phyloP scores from a whole-genome alignment of 2,329 filamentous ascomycete species.

The Pseudogymnoascus pannorum region DNA sequence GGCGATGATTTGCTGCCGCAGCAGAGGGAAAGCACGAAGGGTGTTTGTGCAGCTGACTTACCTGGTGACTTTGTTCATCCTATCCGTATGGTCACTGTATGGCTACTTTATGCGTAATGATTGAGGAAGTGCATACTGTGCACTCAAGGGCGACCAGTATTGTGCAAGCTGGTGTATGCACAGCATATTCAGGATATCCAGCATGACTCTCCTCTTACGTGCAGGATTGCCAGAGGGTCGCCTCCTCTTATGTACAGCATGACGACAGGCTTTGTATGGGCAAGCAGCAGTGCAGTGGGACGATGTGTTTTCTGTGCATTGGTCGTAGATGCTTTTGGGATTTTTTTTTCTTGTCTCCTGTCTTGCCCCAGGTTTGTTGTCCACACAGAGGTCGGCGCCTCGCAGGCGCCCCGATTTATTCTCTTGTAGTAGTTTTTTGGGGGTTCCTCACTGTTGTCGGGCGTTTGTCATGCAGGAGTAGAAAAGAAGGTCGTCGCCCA shows the following conservation, averaged over 20 bases:
- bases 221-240: neutral
- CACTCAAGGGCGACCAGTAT: neutral
- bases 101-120: too few relatives aligned
- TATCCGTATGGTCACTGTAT: neutral
- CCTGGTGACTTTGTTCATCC: neutral
- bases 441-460: neutral
- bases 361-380: neutral
- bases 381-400: neutral
- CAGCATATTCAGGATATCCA: neutral
- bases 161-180: neutral
- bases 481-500: neutral
- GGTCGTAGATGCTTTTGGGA: neutral
- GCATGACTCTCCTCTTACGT: neutral
- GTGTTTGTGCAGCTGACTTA: neutral
- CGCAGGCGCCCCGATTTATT: neutral
- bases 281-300: neutral
- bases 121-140: neutral
- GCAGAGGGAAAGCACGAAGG: neutral
- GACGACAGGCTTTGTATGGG: neutral
- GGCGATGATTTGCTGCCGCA: neutral
- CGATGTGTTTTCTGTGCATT: conserved; percentile 7
- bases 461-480: neutral
- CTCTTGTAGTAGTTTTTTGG: neutral
- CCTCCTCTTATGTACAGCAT: neutral
- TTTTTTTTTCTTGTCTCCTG: neutral